phyloP scores from a whole-genome alignment of 2,329 filamentous ascomycete species.

The Fusarium sp. region DNA sequence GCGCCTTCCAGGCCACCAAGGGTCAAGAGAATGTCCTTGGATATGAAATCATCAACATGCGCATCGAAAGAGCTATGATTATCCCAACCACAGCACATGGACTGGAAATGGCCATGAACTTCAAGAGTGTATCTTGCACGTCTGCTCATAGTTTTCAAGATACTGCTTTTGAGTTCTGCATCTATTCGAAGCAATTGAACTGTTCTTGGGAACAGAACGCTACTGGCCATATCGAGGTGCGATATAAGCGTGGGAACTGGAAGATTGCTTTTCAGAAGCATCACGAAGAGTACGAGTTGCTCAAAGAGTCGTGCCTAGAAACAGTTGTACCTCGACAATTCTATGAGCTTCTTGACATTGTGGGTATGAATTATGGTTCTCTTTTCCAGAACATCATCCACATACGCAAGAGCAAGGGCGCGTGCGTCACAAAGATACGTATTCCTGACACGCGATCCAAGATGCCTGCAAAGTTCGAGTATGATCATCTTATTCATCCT shows the following conservation, averaged over 20 bases:
- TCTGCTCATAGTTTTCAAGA: background rate
- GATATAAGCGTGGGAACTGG: constrained; percentile 36
- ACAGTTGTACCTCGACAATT: constrained; percentile 54
- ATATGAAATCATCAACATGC: constrained; percentile 56
- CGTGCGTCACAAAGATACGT: constrained; percentile 50
- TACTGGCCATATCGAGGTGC: constrained; percentile 44
- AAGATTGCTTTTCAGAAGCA: constrained; percentile 30
- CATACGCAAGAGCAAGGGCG: constrained; percentile 43
- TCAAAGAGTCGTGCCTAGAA: constrained; percentile 44
- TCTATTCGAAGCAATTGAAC: constrained; percentile 55
- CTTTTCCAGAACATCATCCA: constrained; percentile 58
- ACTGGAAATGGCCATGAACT: constrained; percentile 59
- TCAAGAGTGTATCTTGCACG: constrained; percentile 43
- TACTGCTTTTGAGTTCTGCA: constrained; percentile 49
- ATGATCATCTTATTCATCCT: constrained; percentile 64
- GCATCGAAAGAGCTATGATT: constrained; percentile 60
- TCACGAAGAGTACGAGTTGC: constrained; percentile 30
- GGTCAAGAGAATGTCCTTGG: constrained; percentile 41
- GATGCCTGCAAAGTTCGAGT: constrained; percentile 64
- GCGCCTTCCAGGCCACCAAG: constrained; percentile 51
- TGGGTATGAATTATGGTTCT: constrained; percentile 61
- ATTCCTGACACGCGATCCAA: constrained; percentile 59
- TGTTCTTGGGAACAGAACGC: constrained; percentile 55
- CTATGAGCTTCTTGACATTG: constrained; percentile 58
- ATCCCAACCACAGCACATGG: constrained; percentile 56